phyloP scores from a whole-genome alignment of 2,329 filamentous ascomycete species.

The Tricladium varicosporioides region DNA sequence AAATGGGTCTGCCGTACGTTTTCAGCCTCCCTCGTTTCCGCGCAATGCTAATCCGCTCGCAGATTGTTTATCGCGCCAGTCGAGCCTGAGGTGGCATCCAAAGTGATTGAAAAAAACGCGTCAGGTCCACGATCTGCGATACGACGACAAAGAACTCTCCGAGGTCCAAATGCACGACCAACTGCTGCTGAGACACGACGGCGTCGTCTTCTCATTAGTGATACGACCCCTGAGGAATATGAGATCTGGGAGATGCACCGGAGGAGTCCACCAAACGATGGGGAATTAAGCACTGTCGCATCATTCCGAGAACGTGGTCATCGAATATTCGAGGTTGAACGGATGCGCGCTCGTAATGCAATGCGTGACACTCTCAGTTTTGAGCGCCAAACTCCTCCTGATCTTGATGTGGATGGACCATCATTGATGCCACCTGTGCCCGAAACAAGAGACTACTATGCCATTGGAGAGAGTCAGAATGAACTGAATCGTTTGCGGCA shows the following conservation, averaged over 20 bases:
- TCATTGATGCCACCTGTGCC: constrained; percentile 31
- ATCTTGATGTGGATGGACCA: constrained; percentile 22
- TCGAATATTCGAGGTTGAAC: constrained; percentile 21
- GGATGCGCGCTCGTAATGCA: constrained; percentile 16
- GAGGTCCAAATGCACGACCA: constrained; percentile 19
- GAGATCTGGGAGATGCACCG: constrained; percentile 18
- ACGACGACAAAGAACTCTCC: constrained; percentile 26
- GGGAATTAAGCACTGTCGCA: constrained; percentile 7
- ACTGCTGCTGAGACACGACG: constrained; percentile 21
- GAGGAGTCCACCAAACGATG: constrained; percentile 3
- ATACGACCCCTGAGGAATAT: constrained; percentile 17
- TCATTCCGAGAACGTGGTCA: constrained; percentile 14
- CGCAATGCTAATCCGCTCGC: constrained; percentile 22
- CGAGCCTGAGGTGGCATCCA: constrained; percentile 28
- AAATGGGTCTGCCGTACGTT: constrained; percentile 36
- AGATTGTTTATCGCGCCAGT: constrained; percentile 34
- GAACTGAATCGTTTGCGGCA: constrained; percentile 20
- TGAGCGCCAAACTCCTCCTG: constrained; percentile 16
- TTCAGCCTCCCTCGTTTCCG: constrained; percentile 18
- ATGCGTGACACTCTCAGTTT: constrained; percentile 19
- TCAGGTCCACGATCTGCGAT: constrained; percentile 32
- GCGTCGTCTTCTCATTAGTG: constrained; percentile 21
- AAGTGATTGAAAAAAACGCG: constrained; percentile 29
- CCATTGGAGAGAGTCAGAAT: constrained; percentile 21
- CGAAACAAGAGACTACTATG: constrained; percentile 28